phyloP scores from a whole-genome alignment of 2,329 filamentous ascomycete genomes.

The Neocucurbitaria cava region DNA sequence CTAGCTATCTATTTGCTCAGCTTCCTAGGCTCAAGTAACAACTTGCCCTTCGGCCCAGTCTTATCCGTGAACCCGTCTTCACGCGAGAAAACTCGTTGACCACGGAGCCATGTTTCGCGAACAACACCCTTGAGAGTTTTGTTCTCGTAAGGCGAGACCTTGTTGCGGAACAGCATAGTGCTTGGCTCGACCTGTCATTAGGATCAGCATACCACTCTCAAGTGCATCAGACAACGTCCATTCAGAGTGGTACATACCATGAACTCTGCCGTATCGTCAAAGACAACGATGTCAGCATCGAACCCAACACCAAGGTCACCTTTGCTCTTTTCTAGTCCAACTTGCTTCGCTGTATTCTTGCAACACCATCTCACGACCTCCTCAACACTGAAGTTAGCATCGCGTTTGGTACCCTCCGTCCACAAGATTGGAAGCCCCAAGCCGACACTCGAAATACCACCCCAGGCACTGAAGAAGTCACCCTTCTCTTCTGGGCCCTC shows the following conservation, averaged over 20 bases:
- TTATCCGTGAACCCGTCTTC: slow-evolving; percentile 70
- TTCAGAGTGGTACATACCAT: slow-evolving; percentile 58
- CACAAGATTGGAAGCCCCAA: slow-evolving; percentile 90
- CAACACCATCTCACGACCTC: slow-evolving; percentile 88
- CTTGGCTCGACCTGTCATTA: slow-evolving; percentile 56
- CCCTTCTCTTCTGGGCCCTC: slow-evolving; percentile 61
- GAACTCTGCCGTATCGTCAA: slow-evolving; percentile 84
- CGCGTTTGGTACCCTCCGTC: slow-evolving; percentile 73
- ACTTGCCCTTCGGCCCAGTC: slow-evolving; percentile 55
- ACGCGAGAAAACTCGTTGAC: slow-evolving; percentile 74
- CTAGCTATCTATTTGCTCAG: slow-evolving; percentile 5
- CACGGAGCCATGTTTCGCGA: slow-evolving; percentile 83
- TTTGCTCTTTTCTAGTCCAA: slow-evolving; percentile 81
- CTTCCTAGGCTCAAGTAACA: slow-evolving; percentile 60
- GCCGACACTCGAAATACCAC: slow-evolving; percentile 92
- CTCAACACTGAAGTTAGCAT: slow-evolving; percentile 64
- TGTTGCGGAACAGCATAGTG: slow-evolving; percentile 94
- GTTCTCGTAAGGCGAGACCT: slow-evolving; percentile 89
- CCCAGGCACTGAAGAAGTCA: slow-evolving; percentile 96
- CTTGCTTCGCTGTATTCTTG: slow-evolving; percentile 84
- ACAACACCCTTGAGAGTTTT: slow-evolving; percentile 80
- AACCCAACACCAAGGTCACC: slow-evolving; percentile 81
- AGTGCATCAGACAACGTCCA: neutral
- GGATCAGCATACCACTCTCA: neutral
- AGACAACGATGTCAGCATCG: slow-evolving; percentile 91